Percentiles rank a stretch among this genome's conserved stretches.
Evolutionary conservation across 2,329 filamentous ascomycete species (phyloP).

Genomic region (Hypoxylon rubiginosum): DNA sequence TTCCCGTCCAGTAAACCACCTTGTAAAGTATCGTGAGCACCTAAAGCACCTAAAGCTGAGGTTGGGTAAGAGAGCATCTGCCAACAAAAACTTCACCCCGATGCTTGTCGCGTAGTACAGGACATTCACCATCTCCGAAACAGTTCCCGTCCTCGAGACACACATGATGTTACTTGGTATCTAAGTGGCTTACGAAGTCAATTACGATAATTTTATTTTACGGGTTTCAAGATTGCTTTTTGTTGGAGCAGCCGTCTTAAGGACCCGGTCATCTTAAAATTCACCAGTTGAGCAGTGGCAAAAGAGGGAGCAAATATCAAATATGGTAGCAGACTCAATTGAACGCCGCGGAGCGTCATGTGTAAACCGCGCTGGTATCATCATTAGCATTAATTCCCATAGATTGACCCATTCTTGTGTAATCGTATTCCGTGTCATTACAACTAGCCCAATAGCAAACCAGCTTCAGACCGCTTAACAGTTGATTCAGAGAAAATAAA

Average conservation of each 20-base stretch:
- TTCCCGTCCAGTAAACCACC: neutral
- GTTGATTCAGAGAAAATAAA: slow-evolving; percentile 22
- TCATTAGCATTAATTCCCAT: slow-evolving; percentile 43
- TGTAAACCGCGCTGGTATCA: slow-evolving; percentile 42
- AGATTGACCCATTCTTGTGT: slow-evolving; percentile 26
- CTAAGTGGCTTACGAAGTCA: neutral
- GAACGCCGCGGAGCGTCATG: slow-evolving; percentile 29
- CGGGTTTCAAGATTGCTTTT: neutral
- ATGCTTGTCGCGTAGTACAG: neutral
- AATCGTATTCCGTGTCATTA: slow-evolving; percentile 30
- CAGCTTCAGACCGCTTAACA: slow-evolving; percentile 30
- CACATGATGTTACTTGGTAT: neutral
- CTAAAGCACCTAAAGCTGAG: neutral
- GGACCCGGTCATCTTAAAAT: neutral
- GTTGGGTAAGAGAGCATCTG: neutral
- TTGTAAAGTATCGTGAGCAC: neutral
- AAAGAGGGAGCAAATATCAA: neutral
- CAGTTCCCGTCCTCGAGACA: neutral
- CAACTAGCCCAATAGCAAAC: slow-evolving; percentile 32
- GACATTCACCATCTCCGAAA: neutral
- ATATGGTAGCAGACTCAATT: slow-evolving; percentile 8
- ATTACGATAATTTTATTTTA: neutral
- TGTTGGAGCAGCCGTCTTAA: neutral
- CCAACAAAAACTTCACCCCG: neutral
- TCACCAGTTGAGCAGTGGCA: neutral